Base-by-base conservation (phyloP, 2,329 filamentous ascomycete species). In the Aspergillus eucalypticola region DNA sequence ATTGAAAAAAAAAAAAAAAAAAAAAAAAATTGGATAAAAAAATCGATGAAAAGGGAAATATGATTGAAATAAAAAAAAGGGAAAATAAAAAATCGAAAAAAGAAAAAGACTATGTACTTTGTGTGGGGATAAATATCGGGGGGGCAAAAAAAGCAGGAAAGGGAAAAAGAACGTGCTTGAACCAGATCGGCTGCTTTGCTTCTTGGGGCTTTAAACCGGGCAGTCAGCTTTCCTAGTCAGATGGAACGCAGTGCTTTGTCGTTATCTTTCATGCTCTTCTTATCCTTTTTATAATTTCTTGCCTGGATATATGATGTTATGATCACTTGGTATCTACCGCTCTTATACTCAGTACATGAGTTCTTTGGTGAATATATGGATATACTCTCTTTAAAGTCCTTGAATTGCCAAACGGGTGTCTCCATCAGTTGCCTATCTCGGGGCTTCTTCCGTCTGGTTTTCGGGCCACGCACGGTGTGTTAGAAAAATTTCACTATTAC, bases 81-180 rank as follows among this genome's bases (percentile, higher is more conserved):
- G 64, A 42, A 58, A 55, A 48, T 56, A 64, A 61, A 58, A 60
- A 58, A 60, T 59, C 55, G 64, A 57, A 58, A 60, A 61, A 46
- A 39, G 48, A 65, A 62, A 62, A 64, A 59, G 35, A 39, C 50
- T 54, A 56, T 42, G 57, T 60, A 62, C 58, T 62, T 57, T 65
- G 66, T 70, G 69, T 68, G 67, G 67, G 62, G 62, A 66, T 75
- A 69, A 67, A 79, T 77, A 74, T 62, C 60, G 60, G 62, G 62
- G 61, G 60, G 64, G 55, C 53, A 66, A 64, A 66, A 66, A 64
- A 62, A 63, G 52, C 52, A 54, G 52, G 41, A 54, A 54, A 44
- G 52, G 52, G 42, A 60, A 64, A 64, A 64, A 69, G 68, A 68
- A 68, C 64, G 66, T 68, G 66, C 64, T 68, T 60, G 63, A 60